These are phyloP conservation scores for Simplicillium sp. DNA, from an alignment of 2,329 filamentous ascomycete genomes.

Conservation along the genomic window DNA sequence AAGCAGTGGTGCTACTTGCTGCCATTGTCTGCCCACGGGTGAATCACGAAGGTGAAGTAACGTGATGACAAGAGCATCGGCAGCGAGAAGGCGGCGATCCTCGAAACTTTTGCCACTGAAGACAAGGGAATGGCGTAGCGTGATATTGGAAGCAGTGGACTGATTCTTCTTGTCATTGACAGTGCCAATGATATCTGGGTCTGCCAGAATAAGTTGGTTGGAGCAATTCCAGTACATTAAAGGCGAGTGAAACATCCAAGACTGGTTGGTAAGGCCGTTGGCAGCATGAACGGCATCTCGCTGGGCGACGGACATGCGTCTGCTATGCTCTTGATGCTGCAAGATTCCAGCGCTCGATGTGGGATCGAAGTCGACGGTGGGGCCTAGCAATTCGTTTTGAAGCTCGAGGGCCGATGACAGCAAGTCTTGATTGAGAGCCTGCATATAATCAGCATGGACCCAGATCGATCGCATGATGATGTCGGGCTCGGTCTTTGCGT, in stretches of 20 bases:
- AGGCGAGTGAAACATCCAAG: constrained; percentile 77
- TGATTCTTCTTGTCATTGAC: constrained; percentile 56
- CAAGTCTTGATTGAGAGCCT: constrained; percentile 57
- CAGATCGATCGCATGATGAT: constrained; percentile 77
- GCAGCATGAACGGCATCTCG: constrained; percentile 48
- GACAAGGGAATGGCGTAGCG: constrained; percentile 67
- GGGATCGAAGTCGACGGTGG: constrained; percentile 46
- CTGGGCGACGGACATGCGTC: constrained; percentile 30
- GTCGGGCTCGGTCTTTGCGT: constrained; percentile 45
- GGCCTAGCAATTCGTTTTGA: constrained; percentile 59
- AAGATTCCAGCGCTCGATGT: constrained; percentile 21
- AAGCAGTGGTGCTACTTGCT: constrained; percentile 45
- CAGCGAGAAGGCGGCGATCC: constrained; percentile 56
- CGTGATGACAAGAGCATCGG: constrained; percentile 71
- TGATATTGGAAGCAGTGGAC: constrained; percentile 62
- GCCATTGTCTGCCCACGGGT: constrained; percentile 56
- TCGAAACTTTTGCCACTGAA: constrained; percentile 74
- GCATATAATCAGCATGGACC: constrained; percentile 75
- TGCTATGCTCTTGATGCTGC: constrained; percentile 16
- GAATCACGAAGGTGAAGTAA: constrained; percentile 60
- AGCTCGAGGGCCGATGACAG: constrained; percentile 58
- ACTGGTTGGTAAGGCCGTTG: constrained; percentile 50
- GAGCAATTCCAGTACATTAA: constrained; percentile 72
- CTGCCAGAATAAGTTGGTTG: constrained; percentile 43
- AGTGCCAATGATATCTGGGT: constrained; percentile 55